Evolutionary conservation across 371 early-diverging fungal genomes (phyloP), one percentile per base, ranked within the genome.

Genomic region (Dentiscutata heterogama): DNA sequence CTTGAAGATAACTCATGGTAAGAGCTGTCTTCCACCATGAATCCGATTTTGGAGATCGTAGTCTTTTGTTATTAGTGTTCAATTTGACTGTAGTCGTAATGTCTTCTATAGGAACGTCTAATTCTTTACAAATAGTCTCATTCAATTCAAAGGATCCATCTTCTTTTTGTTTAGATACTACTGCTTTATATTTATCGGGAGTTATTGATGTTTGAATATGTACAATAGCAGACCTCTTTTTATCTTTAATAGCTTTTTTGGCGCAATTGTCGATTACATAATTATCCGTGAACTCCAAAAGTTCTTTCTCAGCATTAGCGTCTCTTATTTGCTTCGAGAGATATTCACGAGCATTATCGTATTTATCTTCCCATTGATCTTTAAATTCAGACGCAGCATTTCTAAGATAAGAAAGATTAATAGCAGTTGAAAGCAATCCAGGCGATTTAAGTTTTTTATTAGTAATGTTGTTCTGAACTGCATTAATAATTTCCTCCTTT

Each of bases 311-410:
- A 7, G 22, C 58, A 64, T 64, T 29, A 27, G 20, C 6, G 51
- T 78, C 29, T 50, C 22, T n/a, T 31, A 78, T 78, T 78, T 78
- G 25, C 2, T 16, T 50, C 22, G 56, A 18, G 11, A 78, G 65
- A 51, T 78, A 78, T 51, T 64, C n/a, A 14, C 53, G n/a, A 22
- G 78, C 78, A 20, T 50, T 78, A n/a, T 78, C 29, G 11, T 60
- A 78, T 64, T 78, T 61, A 22, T 35, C 42, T 22, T 56, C 46
- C 77, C 77, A 76, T 46, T 42, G 25, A 27, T 18, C 39, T 78
- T 64, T 53, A 51, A 64, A 31, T 4, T 56, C 10, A 64, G n/a
- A 42, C 0, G 78, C 58, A 6, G n/a, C 13, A 13, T 25, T 39
- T 50, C 65, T 60, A 29, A 78, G 78, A 27, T 64, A 78, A 27